phyloP scores from a whole-genome alignment of 192 early-diverging fungal species.

The Backusella parvicylindrica region DNA sequence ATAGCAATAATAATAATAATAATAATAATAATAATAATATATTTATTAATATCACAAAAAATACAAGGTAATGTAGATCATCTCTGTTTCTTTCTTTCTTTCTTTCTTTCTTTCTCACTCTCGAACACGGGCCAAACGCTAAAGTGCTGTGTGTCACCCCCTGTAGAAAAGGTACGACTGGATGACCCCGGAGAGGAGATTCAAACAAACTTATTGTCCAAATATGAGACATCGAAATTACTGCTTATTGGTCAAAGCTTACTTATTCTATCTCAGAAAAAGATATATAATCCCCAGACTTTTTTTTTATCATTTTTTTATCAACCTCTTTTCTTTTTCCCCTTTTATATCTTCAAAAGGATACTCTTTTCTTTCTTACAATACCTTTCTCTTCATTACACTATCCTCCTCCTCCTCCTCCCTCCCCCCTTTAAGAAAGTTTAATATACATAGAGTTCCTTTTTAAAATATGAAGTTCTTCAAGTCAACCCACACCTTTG shows the following conservation, averaged over 20 bases:
- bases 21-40: not conserved
- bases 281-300: not conserved
- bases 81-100: not conserved
- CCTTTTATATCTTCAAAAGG: not conserved
- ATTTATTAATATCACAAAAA: too few species aligned
- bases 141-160: not conserved
- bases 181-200: not conserved
- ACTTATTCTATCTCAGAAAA: slow-evolving; percentile 1
- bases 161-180: not conserved
- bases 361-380: not conserved
- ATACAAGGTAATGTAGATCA: too few species aligned
- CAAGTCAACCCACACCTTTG: slow-evolving; percentile 70
- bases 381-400: not conserved
- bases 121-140: not conserved
- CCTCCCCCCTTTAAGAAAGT: not conserved
- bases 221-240: not conserved
- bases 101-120: not conserved
- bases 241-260: not conserved
- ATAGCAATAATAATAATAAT: not conserved
- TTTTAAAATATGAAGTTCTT: slow-evolving; percentile 78
- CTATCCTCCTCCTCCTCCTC: not conserved
- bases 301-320: not conserved
- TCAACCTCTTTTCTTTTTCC: not conserved
- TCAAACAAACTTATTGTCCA: not conserved
- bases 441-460: not conserved